These are phyloP conservation scores for Fagopyrum tataricum DNA, from an alignment of 148 eudicot genomes.

Conservation along the genomic window DNA sequence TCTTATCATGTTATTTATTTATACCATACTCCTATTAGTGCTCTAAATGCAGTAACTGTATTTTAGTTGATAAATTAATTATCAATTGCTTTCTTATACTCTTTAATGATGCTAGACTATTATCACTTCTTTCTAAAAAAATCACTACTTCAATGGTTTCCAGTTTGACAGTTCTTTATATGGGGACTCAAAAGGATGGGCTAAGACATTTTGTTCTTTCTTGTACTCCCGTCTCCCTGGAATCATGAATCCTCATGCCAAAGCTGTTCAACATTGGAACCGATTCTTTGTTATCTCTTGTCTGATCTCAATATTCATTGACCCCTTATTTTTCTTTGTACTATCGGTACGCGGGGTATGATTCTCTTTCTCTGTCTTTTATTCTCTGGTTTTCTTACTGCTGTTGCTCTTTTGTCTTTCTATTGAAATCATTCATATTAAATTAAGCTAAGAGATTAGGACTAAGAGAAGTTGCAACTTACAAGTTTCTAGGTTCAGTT, in stretches of 20 bases:
- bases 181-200: constrained; percentile 84
- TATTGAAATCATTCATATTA: not conserved
- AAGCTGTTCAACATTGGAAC: constrained; percentile 63
- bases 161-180: constrained; percentile 52
- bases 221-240: constrained; percentile 41
- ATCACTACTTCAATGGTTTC: constrained; percentile 8
- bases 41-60: not conserved
- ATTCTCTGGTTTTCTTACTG: not conserved
- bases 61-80: not conserved
- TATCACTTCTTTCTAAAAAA: not conserved
- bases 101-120: not conserved
- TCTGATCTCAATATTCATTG: constrained; percentile 62
- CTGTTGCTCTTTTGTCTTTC: not conserved
- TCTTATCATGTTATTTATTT: not conserved
- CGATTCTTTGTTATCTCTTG: constrained; percentile 64
- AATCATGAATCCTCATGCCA: constrained; percentile 75
- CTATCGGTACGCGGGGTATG: constrained; percentile 42
- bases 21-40: not conserved
- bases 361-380: not conserved
- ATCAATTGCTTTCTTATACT: not conserved
- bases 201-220: constrained; percentile 37
- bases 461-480: not conserved
- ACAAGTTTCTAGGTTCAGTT: not conserved
- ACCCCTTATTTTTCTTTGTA: constrained; percentile 77
- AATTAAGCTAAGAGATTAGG: not conserved